Percentiles rank a stretch among this genome's conserved stretches.
These are phyloP conservation scores for Cyberlindnera saturnus DNA, from an alignment of 805 yeast species.

Conservation along the genomic window DNA sequence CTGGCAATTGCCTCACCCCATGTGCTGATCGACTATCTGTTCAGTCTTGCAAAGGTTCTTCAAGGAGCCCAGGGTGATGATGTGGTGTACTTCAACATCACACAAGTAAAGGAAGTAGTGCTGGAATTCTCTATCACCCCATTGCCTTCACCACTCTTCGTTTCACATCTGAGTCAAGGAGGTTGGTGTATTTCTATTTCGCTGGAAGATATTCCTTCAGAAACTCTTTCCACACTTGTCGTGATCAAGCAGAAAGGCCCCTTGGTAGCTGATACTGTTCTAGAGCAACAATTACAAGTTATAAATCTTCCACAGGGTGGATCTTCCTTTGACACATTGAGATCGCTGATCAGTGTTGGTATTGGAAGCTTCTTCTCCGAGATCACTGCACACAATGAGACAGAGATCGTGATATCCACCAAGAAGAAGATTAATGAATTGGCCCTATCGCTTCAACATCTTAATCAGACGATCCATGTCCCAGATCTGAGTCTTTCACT, in stretches of 20 bases:
- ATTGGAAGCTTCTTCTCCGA: constrained; percentile 66
- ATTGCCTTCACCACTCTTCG: constrained; percentile 21
- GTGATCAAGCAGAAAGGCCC: constrained; percentile 38
- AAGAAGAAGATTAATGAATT: constrained; percentile 65
- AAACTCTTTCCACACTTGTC: constrained; percentile 26
- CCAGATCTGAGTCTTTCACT: constrained; percentile 54
- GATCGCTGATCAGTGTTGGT: constrained; percentile 55
- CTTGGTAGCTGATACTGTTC: constrained; percentile 15
- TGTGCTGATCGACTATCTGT: constrained; percentile 22
- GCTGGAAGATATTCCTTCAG: constrained; percentile 2
- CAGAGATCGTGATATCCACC: constrained; percentile 37
- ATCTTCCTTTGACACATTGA: constrained; percentile 44
- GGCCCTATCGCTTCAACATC: constrained; percentile 56
- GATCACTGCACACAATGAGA: constrained; percentile 23
- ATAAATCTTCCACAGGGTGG: constrained; percentile 28
- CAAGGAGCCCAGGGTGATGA: constrained; percentile 25
- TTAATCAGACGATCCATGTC: constrained; percentile 59
- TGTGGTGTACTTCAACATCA: constrained; percentile 21
- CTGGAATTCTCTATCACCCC: constrained; percentile 17
- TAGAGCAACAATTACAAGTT: constrained; percentile 30
- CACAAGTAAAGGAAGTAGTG: constrained; percentile 8
- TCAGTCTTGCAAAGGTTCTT: constrained; percentile 23
- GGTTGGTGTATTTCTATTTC: constrained; percentile 13
- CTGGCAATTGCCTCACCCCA: constrained; percentile 2
- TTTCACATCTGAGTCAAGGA: constrained; percentile 11